Conservation (phyloP, 2,329 filamentous ascomycete genomes). For the Dryadomyces quercus-mongolicae region DNA sequence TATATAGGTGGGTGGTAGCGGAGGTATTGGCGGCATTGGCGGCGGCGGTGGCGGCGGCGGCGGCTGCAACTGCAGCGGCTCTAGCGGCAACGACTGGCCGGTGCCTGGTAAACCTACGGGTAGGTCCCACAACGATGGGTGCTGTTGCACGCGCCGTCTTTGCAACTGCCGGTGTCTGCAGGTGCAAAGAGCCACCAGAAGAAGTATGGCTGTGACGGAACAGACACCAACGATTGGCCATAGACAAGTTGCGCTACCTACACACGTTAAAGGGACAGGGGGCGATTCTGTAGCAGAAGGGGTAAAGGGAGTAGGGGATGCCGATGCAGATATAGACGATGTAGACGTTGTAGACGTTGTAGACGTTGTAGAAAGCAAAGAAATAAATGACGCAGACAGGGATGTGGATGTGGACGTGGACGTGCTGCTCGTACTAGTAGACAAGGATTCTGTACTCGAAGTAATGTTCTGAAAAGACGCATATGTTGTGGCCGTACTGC, state of each 20-base stretch:
- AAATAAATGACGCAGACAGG: not conserved
- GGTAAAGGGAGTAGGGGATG: not conserved
- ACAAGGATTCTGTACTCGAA: no score
- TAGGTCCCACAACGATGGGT: not conserved
- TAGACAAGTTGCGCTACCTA: not conserved
- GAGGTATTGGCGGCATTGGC: not conserved
- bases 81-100: not conserved
- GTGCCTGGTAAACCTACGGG: not conserved
- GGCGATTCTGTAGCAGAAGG: not conserved
- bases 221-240: not conserved
- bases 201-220: not conserved
- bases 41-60: no score
- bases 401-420: not conserved
- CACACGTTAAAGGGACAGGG: no score
- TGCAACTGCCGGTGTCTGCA: not conserved
- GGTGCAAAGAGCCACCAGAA: not conserved
- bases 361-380: not conserved
- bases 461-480: no score
- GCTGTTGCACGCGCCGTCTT: not conserved
- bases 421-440: not conserved
- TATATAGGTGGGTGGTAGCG: not conserved
- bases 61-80: not conserved
- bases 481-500: no score
- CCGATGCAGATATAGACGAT: not conserved
- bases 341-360: not conserved